Evolutionary conservation across 208 protist species (phyloP), one percentile per base, ranked within the genome.

Genomic region (Vickermania ingenoplastis): DNA sequence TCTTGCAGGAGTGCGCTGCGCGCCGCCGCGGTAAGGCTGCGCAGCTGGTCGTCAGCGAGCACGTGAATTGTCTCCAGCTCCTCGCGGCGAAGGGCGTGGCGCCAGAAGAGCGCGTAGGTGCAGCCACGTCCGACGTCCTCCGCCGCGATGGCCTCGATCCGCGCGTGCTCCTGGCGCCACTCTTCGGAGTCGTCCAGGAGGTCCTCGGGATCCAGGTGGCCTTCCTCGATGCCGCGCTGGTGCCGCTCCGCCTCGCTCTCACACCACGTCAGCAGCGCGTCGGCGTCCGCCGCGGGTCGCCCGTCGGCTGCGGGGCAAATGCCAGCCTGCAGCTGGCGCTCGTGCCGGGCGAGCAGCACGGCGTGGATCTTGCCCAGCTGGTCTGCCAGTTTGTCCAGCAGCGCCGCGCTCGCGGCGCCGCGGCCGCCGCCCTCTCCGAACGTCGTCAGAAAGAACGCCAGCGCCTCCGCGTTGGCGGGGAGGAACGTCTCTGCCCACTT

Each of bases 401-500:
- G 11, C 36, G 7, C 11, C 11, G 36, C 36, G 11, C 69, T 74
- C 48, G 45, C 45, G 27, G 41, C 65, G 3, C 57, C 63, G 26
- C 65, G 57, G 11, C 48, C 49, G 3, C 83, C 61, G 26, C 69
- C 76, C 2, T 48, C 51, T 3, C 63, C 66, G 31, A 93, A 67
- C 25, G 86, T 69, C 26, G 67, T 70, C 31, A 73, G 53, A 30
- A 94, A 86, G 41, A 92, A 94, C 1, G 49, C 24, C 41, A 77
- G 71, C 3, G 78, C 74, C 0, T 68, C 77, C 4, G 73, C 75
- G 55, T 73, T 71, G 54, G 69, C 31, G 11, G 82, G 77, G 31
- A 91, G 60, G 77, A 86, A 94, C 62, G 61, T 71, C 59, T 83
- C 80, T 27, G 71, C 80, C 88, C 88, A 94, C 69, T 77, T 69